These are phyloP conservation scores for Cutaneotrichosporon cyanovorans DNA, from an alignment of 1,284 basidiomycete species.

Conservation along the genomic window DNA sequence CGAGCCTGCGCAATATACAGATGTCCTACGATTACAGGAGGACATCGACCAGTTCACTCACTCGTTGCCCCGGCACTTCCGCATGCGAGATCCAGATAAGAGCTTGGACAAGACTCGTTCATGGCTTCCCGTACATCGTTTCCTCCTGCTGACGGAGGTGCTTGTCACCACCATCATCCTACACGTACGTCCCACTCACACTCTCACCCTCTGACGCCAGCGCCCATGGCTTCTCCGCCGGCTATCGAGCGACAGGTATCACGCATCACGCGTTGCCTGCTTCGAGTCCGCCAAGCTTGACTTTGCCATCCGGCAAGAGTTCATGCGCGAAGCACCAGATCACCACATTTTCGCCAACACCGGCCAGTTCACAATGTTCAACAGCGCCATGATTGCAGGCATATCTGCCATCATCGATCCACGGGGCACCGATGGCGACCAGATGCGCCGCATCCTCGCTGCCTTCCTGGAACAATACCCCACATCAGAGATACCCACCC, in stretches of 20 bases:
- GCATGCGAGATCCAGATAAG: constrained; percentile 62
- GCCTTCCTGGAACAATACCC: constrained; percentile 45
- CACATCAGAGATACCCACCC: constrained; percentile 30
- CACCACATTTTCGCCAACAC: constrained; percentile 26
- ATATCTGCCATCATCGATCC: constrained; percentile 46
- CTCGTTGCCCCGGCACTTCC: constrained; percentile 57
- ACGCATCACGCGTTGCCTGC: constrained; percentile 37
- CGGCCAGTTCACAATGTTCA: constrained; percentile 44
- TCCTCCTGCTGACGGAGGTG: constrained; percentile 43
- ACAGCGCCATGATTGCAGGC: constrained; percentile 46
- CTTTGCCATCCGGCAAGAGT: constrained; percentile 41
- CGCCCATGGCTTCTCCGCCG: constrained; percentile 42
- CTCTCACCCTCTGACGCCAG: constrained; percentile 12
- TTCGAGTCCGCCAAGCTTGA: constrained; percentile 44
- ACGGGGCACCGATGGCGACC: constrained; percentile 37
- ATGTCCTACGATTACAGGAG: constrained; percentile 75
- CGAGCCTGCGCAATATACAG: constrained; percentile 71
- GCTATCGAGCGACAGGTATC: constrained; percentile 38
- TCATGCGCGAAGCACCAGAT: constrained; percentile 36
- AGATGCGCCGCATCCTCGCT: constrained; percentile 42
- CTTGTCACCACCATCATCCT: constrained; percentile 44
- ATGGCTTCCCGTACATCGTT: constrained; percentile 41
- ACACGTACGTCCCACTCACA: constrained; percentile 27
- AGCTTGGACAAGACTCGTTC: constrained; percentile 57
- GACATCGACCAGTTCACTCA: constrained; percentile 73